phyloP scores from a whole-genome alignment of 148 eudicot species.

The Amaranthus hypochondriacus region DNA sequence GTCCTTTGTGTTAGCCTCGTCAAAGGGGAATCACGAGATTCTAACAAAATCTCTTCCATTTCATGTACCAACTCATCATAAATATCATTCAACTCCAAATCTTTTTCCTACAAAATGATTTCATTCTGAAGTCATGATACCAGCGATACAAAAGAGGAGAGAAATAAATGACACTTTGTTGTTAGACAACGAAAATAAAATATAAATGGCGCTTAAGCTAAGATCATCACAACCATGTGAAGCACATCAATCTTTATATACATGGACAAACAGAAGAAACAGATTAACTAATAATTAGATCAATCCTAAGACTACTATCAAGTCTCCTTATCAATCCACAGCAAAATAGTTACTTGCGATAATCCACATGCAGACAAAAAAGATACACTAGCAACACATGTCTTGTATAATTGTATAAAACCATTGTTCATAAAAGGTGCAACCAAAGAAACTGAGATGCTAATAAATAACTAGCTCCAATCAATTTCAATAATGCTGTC shows the following conservation, averaged over 20 bases:
- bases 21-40: slow-evolving; percentile 49
- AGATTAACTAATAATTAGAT: too few species aligned
- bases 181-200: background rate
- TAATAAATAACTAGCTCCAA: slow-evolving; percentile 9
- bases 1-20: slow-evolving; percentile 41
- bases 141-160: background rate
- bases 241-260: background rate
- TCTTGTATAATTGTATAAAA: background rate
- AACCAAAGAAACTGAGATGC: background rate
- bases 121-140: background rate
- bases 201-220: background rate
- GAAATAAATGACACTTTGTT: background rate
- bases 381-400: background rate
- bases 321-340: too few species aligned
- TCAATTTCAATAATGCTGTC: background rate
- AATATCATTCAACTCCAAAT: slow-evolving; percentile 56
- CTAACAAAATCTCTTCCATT: slow-evolving; percentile 95
- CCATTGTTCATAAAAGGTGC: background rate
- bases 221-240: background rate
- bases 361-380: too few species aligned
- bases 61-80: slow-evolving; percentile 83
- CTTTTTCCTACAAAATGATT: slow-evolving; percentile 23
- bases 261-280: background rate
- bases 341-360: too few species aligned
- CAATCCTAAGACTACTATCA: too few species aligned